Evolutionary conservation across 2,329 filamentous ascomycete species (phyloP).

Genomic region (Davidsoniella eucalypti): DNA sequence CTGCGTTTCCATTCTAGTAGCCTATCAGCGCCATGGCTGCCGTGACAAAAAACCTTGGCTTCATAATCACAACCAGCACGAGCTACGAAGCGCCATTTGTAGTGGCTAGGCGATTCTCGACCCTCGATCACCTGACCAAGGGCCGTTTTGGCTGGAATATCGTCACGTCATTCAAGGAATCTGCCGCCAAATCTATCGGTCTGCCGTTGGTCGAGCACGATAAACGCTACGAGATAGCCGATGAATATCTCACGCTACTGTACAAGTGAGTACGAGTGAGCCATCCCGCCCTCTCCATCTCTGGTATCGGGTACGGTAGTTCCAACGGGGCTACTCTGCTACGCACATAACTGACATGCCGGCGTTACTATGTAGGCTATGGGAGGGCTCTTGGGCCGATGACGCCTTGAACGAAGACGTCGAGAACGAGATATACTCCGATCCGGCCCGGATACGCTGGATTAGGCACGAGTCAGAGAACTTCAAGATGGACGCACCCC

Average conservation of each 20-base stretch:
- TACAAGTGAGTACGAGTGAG: conserved; percentile 31
- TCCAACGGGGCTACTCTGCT: not conserved
- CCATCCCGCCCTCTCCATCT: too few species aligned
- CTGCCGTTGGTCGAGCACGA: conserved; percentile 32
- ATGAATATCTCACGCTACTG: conserved; percentile 40
- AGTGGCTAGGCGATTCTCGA: conserved; percentile 46
- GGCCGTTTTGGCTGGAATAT: conserved; percentile 37
- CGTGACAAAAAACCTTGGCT: conserved; percentile 48
- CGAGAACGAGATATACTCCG: conserved; percentile 31
- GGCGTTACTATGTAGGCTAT: conserved; percentile 8
- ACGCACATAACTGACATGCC: not conserved
- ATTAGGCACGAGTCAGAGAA: conserved; percentile 47
- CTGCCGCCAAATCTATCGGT: conserved; percentile 46
- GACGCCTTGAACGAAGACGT: conserved; percentile 42
- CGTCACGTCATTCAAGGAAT: conserved; percentile 52
- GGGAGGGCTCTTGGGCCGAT: conserved; percentile 37
- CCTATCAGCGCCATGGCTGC: conserved; percentile 52
- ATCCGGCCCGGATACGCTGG: conserved; percentile 33
- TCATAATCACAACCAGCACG: conserved; percentile 50
- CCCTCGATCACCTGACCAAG: conserved; percentile 48
- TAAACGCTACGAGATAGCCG: conserved; percentile 41
- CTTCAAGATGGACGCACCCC: conserved; percentile 40
- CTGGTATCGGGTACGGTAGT: not conserved
- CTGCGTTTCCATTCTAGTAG: conserved; percentile 16
- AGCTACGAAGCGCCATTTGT: conserved; percentile 56